Percentiles rank a stretch among this genome's conserved stretches.
These are phyloP conservation scores for Apiospora koreana DNA, from an alignment of 2,329 filamentous ascomycete species.

Conservation along the genomic window DNA sequence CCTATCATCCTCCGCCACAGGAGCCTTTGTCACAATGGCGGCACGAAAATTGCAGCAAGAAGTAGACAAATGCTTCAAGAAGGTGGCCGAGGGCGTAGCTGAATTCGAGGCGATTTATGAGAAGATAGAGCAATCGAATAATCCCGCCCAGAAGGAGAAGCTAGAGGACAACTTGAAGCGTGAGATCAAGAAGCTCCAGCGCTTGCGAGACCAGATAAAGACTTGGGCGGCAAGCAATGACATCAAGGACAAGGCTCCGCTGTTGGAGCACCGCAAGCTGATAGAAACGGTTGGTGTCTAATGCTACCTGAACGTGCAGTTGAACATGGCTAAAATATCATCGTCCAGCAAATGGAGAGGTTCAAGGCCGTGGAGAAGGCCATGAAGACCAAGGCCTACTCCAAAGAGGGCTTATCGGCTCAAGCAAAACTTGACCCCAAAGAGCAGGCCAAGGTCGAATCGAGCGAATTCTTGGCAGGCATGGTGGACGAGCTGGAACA, in stretches of 20 bases:
- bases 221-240: slow-evolving; percentile 98
- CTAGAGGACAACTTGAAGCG: slow-evolving; percentile 97
- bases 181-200: slow-evolving; percentile 99
- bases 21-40: slow-evolving; percentile 66
- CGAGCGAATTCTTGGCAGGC: slow-evolving; percentile 79
- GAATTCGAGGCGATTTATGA: slow-evolving; percentile 96
- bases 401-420: slow-evolving; percentile 92
- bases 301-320: neutral
- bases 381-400: slow-evolving; percentile 99
- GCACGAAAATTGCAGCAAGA: slow-evolving; percentile 96
- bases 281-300: slow-evolving; percentile 83
- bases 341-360: slow-evolving; percentile 88
- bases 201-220: slow-evolving; percentile 97
- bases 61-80: slow-evolving; percentile 99
- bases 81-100: slow-evolving; percentile 87
- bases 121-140: slow-evolving; percentile 91
- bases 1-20: slow-evolving; percentile 11
- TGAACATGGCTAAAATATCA: slow-evolving; percentile 8
- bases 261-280: slow-evolving; percentile 90
- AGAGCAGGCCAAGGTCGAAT: slow-evolving; percentile 90
- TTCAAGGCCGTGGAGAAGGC: slow-evolving; percentile 99
- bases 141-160: slow-evolving; percentile 96
- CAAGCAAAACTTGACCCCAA: slow-evolving; percentile 95
- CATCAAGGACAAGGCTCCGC: slow-evolving; percentile 97
- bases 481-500: slow-evolving; percentile 93